Evolutionary conservation across 345 rosid species (phyloP).

Genomic region (Eucalyptus marginata): DNA sequence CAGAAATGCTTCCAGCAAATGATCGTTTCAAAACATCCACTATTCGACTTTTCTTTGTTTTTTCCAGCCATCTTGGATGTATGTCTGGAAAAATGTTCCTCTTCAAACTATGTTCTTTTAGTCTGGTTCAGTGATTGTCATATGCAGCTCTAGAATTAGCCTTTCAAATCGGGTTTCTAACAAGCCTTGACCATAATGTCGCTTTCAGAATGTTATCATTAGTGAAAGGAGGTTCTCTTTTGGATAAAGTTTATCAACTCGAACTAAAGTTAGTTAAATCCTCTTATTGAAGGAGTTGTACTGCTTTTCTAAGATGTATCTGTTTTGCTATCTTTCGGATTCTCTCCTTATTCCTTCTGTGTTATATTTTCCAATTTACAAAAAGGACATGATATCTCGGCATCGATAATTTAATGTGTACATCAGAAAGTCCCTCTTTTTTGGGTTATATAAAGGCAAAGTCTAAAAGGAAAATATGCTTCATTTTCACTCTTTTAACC

Average conservation of each 20-base stretch:
- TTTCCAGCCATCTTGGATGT: not conserved
- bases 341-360: not conserved
- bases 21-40: not conserved
- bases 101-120: not conserved
- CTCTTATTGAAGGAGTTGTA: not conserved
- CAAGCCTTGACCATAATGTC: not conserved
- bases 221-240: not conserved
- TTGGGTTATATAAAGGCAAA: not conserved
- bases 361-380: not conserved
- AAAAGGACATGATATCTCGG: not conserved
- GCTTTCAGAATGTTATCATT: not conserved
- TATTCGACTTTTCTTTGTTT: not conserved
- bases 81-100: not conserved
- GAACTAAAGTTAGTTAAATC: not conserved
- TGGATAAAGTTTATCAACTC: not conserved
- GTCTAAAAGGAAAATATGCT: not conserved
- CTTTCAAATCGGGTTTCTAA: not conserved
- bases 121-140: not conserved
- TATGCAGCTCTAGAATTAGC: not conserved
- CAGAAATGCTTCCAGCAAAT: not conserved
- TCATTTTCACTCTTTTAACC: fast-evolving
- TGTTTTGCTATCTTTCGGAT: not conserved
- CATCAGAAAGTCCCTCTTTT: not conserved
- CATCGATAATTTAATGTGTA: too few relatives aligned
- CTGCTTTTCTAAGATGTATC: not conserved